Base-by-base conservation (phyloP, 306 rosid genomes). In the Rubus parviflorus region DNA sequence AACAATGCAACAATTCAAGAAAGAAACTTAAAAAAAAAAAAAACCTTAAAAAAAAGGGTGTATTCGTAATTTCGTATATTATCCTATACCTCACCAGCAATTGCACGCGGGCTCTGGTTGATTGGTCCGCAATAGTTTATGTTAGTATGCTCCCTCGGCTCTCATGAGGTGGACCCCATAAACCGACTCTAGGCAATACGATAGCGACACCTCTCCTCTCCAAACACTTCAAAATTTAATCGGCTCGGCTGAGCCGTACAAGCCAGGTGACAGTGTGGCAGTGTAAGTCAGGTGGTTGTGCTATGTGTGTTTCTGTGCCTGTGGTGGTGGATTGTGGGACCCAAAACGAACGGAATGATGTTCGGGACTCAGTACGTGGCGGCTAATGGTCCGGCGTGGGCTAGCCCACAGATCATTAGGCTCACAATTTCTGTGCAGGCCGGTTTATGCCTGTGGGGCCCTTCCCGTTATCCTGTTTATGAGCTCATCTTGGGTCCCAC, bases 161-260 rank as follows among this genome's bases (percentile, higher is more conserved):
- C 58, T 68, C 82, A 62, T 40, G 75, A 72, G 12, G 10, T 16
- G 78, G 87, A 83, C 22, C 87, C 92, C 88, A 54, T 79, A 45
- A 75, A 88, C 93, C 96, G 89, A 83, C 96, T 92, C 69, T 51
- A 62, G 43, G 79, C 84, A 75, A 79, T 87, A 89, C 93, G 95
- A 89, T 23, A 71, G 87, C 4, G 92, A 91, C 97, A 73, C 81
- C 84, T 87, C 97, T 87, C 98, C 61, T 88, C 97, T 84, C 97
- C 97, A 85, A 88, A 89, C 86, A 86, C 88, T 15, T 3, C 0
- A 23, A 20, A 6, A n/a, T 14, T 17, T 6, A 40, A 47, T 23
- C 20, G 10, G 53, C 66, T 46, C 75, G 63, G 80, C 82, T 72
- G 2, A 56, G 30, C 68, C 16, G 20, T 8, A 6, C 58, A 19